Evolutionary conservation across 371 early-diverging fungal species (phyloP).

Genomic region (Mortierella sp.): DNA sequence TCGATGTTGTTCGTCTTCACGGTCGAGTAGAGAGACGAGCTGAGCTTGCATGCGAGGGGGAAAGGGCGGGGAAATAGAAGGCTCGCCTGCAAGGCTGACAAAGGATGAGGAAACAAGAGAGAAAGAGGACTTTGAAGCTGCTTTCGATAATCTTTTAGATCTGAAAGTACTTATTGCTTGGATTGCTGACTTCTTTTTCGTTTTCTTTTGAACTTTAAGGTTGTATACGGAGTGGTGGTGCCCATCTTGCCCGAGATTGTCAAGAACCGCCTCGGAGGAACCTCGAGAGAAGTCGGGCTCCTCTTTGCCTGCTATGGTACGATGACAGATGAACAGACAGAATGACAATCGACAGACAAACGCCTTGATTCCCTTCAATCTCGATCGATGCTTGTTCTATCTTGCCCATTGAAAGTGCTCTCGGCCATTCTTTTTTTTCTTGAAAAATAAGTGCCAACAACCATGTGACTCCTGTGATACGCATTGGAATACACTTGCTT

Average conservation of each 20-base stretch:
- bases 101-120: neutral
- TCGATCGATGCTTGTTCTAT: neutral
- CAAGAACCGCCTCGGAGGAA: slow-evolving; percentile 71
- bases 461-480: slow-evolving; percentile 31
- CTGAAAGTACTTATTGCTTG: neutral
- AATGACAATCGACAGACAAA: neutral
- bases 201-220: slow-evolving; percentile 62
- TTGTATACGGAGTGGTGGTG: slow-evolving; percentile 87
- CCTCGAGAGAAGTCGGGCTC: slow-evolving; percentile 79
- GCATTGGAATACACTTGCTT: neutral
- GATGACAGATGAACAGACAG: neutral
- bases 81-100: neutral
- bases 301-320: slow-evolving; percentile 87
- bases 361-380: neutral
- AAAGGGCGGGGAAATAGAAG: neutral
- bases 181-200: neutral
- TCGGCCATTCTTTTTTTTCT: neutral
- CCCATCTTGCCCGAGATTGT: slow-evolving; percentile 88
- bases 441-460: neutral
- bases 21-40: neutral
- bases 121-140: slow-evolving; percentile 6
- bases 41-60: neutral
- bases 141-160: slow-evolving; percentile 19
- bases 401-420: neutral
- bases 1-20: neutral